Base-by-base conservation (phyloP, 129 eudicot genomes). In the Arctium minus region DNA sequence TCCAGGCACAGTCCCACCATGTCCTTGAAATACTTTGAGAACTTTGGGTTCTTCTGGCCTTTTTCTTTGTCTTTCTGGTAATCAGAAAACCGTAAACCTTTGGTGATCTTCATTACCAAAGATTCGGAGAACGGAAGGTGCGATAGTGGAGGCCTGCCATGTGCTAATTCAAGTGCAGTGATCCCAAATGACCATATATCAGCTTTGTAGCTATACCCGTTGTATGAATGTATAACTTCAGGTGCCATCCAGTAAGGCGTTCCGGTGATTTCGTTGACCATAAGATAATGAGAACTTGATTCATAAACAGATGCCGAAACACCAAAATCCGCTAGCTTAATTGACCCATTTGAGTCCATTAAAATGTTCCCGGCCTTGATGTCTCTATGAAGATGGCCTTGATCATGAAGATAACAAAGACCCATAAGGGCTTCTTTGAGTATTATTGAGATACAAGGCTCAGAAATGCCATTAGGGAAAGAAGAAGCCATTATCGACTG, bases 171-270 rank as follows among this genome's bases (percentile, higher is more conserved):
- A n/a, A 92, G 48, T 8, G 97, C 97, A 30, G 97, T 92, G 31
- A 92, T 90, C 7, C 94, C 97, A 78, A 92, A 90, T 37, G 97
- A 92, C 97, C 97, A 92, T 8, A 93, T 93, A 81, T 93, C 95
- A 31, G 97, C 97, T 79, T 88, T 93, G 64, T 82, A 86, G 78
- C 92, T 85, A 74, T 93, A 93, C 29, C 97, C 97, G 2, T 83
- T 86, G 76, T 85, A 88, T 0, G 97, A 93, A 77, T 86, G 92
- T 31, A 91, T 86, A 46, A 93, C 97, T 76, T 93, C 97, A 0
- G 97, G 97, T 6, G 97, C 97, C 97, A 93, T 93, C 97, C 95
- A 93, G n/a, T 89, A 93, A 31, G 93, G 95, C 39, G 95, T 93
- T 6, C 97, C 97, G 0, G 92, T 82, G 32, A 92, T 64, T 17